These are phyloP conservation scores for Avena sativa DNA, from an alignment of 176 grass and related monocot genomes.

Conservation along the genomic window DNA sequence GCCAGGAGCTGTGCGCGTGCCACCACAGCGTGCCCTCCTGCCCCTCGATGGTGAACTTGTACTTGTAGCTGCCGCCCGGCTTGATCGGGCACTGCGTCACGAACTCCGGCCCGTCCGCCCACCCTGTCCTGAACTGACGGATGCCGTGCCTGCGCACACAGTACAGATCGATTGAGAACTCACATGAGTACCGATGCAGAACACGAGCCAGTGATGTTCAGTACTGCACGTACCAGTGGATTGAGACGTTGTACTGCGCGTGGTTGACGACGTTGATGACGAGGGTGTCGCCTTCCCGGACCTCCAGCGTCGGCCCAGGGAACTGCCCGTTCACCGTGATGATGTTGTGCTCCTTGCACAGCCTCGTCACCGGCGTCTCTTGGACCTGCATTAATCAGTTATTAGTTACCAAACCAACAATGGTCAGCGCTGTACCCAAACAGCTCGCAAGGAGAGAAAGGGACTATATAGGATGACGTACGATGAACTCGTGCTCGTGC, in stretches of 20 bases:
- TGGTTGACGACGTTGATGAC: conserved; percentile 67
- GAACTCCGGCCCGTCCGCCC: conserved; percentile 83
- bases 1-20: conserved; percentile 93
- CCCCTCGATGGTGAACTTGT: conserved; percentile 63
- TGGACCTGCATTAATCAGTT: conserved; percentile 49
- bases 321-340: conserved; percentile 87
- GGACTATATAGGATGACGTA: conserved; percentile 33
- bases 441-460: not conserved
- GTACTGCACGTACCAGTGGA: conserved; percentile 47
- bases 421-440: not conserved
- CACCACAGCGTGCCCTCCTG: conserved; percentile 93
- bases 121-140: conserved; percentile 70
- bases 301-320: conserved; percentile 85
- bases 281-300: conserved; percentile 78
- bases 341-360: conserved; percentile 75
- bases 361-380: conserved; percentile 89
- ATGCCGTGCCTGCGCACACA: conserved; percentile 52
- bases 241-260: conserved; percentile 69
- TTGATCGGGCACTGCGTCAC: conserved; percentile 84
- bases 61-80: conserved; percentile 82
- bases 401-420: no score
- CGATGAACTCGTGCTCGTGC: conserved; percentile 79
- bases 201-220: no score
- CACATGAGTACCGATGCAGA: no score
- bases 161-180: no score